Base-by-base conservation (phyloP, 352 stramenopile species). In the Pythium volutum region DNA sequence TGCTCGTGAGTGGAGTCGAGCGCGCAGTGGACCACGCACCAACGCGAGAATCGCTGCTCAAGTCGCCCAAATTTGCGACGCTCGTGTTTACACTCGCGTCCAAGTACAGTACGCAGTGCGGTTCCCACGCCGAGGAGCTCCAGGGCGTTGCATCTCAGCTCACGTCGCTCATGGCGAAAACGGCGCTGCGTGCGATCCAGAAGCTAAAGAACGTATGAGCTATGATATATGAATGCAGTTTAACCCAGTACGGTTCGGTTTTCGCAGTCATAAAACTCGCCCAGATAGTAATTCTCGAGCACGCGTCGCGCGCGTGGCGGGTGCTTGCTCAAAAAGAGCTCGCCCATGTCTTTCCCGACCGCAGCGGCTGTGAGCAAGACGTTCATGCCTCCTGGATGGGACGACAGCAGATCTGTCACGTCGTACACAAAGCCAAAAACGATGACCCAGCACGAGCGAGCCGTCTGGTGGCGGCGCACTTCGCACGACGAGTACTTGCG, bases 371-470 rank as follows among this genome's bases (percentile, higher is more conserved):
- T 76, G 10, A 89, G 67, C 18, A 91, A 60, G 22, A 81, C 71
- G 39, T 85, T 67, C 50, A 79, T 83, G 0, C 93, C 94, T 5
- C 91, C 94, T 11, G 93, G 91, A 69, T 98, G 93, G 1, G 81
- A 78, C 10, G 70, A 65, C 25, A 98, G 78, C 61, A 97, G 86
- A 25, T 88, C 75, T 1, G 93, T 98, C 22, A 94, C 90, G 70
- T 98, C 91, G 62, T 96, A 98, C 22, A 98, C 85, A 48, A 76
- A 73, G 38, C 83, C 76, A n/a, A 88, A 82, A 11, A 89, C 79
- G 12, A 97, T 66, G 45, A 98, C 81, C 95, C 95, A 98, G 58
- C 89, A 96, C 15, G 91, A 98, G 2, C 77, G 75, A 25, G 73
- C 59, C 9, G 62, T 84, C 57, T 87, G 82, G 59, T 98, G 93